Conservation (phyloP, 176 grass and related monocot species). For the Pharus latifolius region DNA sequence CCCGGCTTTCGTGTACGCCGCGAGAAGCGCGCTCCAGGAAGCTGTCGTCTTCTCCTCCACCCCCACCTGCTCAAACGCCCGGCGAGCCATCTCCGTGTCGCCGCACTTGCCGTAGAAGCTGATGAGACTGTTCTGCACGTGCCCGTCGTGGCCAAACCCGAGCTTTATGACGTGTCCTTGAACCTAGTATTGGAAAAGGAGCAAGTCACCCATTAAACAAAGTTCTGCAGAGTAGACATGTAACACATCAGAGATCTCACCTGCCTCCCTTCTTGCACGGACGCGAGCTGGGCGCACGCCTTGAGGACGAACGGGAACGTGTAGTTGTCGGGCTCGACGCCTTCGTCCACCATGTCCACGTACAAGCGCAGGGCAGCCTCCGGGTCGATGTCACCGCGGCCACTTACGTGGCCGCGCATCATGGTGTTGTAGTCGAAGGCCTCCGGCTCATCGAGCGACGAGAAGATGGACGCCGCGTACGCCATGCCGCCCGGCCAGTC, state of each 20-base stretch:
- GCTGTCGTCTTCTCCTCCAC: slow-evolving; percentile 20
- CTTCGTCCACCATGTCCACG: slow-evolving; percentile 30
- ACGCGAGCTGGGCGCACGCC: slow-evolving; percentile 44
- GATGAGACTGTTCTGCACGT: slow-evolving; percentile 68
- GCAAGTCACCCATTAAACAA: not conserved
- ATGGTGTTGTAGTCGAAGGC: slow-evolving; percentile 83
- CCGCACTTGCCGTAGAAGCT: slow-evolving; percentile 76
- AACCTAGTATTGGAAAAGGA: not conserved
- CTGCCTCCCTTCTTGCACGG: slow-evolving; percentile 27
- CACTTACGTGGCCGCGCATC: slow-evolving; percentile 42
- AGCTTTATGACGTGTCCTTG: slow-evolving; percentile 54
- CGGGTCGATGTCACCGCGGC: slow-evolving; percentile 14
- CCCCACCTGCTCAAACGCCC: slow-evolving; percentile 31
- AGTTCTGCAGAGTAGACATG: not conserved
- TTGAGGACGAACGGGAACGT: slow-evolving; percentile 64
- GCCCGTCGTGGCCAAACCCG: slow-evolving; percentile 42
- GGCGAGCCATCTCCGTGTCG: slow-evolving; percentile 25
- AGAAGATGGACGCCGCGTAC: slow-evolving; percentile 63
- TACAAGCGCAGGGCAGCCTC: slow-evolving; percentile 33
- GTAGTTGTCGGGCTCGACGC: slow-evolving; percentile 46
- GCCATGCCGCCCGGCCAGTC: slow-evolving; percentile 59
- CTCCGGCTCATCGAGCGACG: slow-evolving; percentile 39
- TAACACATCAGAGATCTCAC: not conserved
- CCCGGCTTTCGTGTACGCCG: slow-evolving; percentile 34
- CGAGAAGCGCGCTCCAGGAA: slow-evolving; percentile 70